These are phyloP conservation scores for Linum lewisii DNA, from an alignment of 345 rosid species.

Conservation along the genomic window DNA sequence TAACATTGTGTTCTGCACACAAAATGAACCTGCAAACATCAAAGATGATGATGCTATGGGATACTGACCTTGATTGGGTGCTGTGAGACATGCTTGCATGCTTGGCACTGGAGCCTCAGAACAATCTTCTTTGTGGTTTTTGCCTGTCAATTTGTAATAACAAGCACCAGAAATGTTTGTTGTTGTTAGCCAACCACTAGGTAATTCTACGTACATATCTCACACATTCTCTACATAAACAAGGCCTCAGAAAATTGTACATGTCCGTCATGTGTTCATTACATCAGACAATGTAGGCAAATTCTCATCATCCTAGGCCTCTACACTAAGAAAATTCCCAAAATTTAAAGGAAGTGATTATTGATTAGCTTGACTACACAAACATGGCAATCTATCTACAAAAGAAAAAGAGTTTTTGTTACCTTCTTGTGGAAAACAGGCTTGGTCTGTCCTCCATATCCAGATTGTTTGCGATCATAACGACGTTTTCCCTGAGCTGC, in stretches of 20 bases:
- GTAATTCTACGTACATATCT: background rate
- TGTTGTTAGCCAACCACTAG: background rate
- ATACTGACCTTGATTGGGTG: conserved; percentile 4
- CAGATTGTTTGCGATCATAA: conserved; percentile 7
- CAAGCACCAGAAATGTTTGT: background rate
- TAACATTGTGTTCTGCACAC: background rate
- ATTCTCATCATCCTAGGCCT: background rate
- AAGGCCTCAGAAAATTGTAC: conserved; percentile 1
- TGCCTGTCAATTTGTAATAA: background rate
- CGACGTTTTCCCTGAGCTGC: conserved; percentile 5
- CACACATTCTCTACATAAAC: background rate
- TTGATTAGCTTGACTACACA: background rate
- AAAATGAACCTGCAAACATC: background rate
- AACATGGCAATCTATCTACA: background rate
- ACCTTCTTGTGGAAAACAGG: conserved; percentile 9
- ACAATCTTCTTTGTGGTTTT: conserved; percentile 4
- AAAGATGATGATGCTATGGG: background rate
- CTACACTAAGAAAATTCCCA: too few species aligned
- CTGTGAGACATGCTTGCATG: conserved; percentile 6
- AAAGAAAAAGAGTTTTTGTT: background rate
- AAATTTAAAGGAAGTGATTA: background rate
- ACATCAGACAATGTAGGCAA: conserved; percentile 13
- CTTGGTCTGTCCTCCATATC: conserved; percentile 5
- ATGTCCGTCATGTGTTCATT: background rate
- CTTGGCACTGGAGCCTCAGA: conserved; percentile 4